These are phyloP conservation scores for Hamiltosporidium tvaerminnensis DNA, from an alignment of 371 early-diverging fungal genomes.

Conservation along the genomic window DNA sequence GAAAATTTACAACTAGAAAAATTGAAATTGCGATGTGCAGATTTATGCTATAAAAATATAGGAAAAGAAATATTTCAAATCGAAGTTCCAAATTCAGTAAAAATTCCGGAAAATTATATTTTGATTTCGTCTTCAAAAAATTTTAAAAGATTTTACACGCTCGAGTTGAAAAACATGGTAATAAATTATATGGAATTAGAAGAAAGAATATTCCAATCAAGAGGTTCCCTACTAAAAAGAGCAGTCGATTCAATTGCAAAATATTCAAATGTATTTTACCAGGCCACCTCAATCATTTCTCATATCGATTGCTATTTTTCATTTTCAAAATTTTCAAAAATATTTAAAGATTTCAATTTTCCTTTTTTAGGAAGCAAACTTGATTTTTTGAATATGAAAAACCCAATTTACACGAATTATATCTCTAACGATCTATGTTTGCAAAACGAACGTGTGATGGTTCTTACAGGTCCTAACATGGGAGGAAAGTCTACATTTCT, in stretches of 20 bases:
- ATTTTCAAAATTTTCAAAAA: constrained; percentile 59
- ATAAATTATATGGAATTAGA: constrained; percentile 62
- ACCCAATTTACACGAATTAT: constrained; percentile 57
- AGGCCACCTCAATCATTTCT: constrained; percentile 60
- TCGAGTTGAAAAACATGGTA: constrained; percentile 58
- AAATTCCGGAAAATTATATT: constrained; percentile 64
- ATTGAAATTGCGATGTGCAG: constrained; percentile 55
- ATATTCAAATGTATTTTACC: constrained; percentile 53
- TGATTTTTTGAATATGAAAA: constrained; percentile 17
- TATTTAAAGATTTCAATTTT: constrained; percentile 55
- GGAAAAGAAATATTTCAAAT: constrained; percentile 84
- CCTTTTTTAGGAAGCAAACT: constrained; percentile 1
- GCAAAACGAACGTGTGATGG: constrained; percentile 59
- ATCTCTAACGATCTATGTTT: constrained; percentile 61
- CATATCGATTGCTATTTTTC: constrained; percentile 74
- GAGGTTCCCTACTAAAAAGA: constrained; percentile 19
- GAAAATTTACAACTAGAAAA: constrained; percentile 57
- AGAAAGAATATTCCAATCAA: constrained; percentile 58
- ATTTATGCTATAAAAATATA: constrained; percentile 60
- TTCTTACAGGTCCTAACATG: constrained; percentile 92
- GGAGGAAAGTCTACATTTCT: constrained; percentile 75
- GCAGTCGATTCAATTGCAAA: constrained; percentile 18
- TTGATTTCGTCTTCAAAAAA: constrained; percentile 58
- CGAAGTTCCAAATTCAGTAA: constrained; percentile 62
- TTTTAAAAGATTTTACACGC: constrained; percentile 68